Percentiles rank a stretch among this genome's conserved stretches.
Conservation (phyloP, 306 rosid species). For the Nissolia schottii region DNA sequence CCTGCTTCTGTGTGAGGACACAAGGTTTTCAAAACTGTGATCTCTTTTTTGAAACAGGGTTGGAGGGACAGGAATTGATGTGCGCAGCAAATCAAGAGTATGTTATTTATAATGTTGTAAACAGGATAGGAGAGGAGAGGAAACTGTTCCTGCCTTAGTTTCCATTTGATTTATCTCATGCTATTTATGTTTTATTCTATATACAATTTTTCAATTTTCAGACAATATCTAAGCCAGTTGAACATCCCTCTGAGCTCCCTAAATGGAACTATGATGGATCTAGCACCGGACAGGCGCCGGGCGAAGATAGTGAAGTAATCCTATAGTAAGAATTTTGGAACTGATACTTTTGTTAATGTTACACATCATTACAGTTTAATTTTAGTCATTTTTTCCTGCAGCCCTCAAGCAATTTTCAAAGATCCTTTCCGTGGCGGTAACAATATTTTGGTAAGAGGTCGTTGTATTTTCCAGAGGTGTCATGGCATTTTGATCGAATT, state of each 20-base stretch:
- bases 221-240: slow-evolving; percentile 89
- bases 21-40: not conserved
- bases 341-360: slow-evolving; percentile 5
- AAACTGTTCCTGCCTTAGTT: not conserved
- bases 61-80: slow-evolving; percentile 91
- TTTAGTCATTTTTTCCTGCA: slow-evolving; percentile 22
- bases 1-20: slow-evolving; percentile 10
- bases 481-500: slow-evolving; percentile 14
- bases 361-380: slow-evolving; percentile 15
- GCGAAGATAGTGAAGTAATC: slow-evolving; percentile 99
- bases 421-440: slow-evolving; percentile 99
- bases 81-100: slow-evolving; percentile 97
- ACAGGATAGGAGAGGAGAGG: slow-evolving; percentile 8
- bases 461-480: slow-evolving; percentile 13
- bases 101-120: slow-evolving; percentile 25
- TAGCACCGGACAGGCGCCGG: slow-evolving; percentile 98
- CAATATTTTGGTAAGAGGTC: slow-evolving; percentile 82
- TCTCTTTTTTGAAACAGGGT: slow-evolving; percentile 55
- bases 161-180: slow-evolving; percentile 13
- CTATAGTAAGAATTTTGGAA: slow-evolving; percentile 69
- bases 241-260: slow-evolving; percentile 95
- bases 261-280: slow-evolving; percentile 99
- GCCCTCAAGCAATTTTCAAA: slow-evolving; percentile 95
- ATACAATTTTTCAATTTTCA: slow-evolving; percentile 28
- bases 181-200: slow-evolving; percentile 11